phyloP scores from a whole-genome alignment of 2,329 filamentous ascomycete species.

The Bipolaris sorokiniana region DNA sequence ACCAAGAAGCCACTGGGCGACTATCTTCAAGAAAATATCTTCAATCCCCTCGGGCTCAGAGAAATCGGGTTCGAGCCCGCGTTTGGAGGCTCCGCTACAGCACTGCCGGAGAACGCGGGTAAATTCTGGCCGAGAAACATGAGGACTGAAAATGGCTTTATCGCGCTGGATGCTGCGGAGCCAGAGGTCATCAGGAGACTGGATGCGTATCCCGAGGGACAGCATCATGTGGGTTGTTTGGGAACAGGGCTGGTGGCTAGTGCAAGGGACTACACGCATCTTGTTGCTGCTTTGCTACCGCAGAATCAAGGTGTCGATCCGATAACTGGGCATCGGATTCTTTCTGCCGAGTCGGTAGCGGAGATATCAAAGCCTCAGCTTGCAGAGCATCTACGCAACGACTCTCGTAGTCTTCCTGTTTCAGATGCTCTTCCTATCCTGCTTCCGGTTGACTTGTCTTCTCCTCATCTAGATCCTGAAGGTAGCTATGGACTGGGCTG shows the following conservation, averaged over 20 bases:
- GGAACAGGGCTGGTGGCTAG: conserved; percentile 28
- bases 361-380: conserved; percentile 25
- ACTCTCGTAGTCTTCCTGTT: conserved; percentile 31
- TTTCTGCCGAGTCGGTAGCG: conserved; percentile 13
- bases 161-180: conserved; percentile 15
- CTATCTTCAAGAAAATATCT: conserved; percentile 28
- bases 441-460: conserved; percentile 52
- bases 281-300: conserved; percentile 25
- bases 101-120: conserved; percentile 2
- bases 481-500: conserved; percentile 47
- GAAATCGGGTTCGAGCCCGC: conserved; percentile 23
- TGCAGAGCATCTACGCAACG: conserved; percentile 18
- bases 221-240: conserved; percentile 23
- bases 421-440: conserved; percentile 12
- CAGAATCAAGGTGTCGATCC: conserved; percentile 28
- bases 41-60: conserved; percentile 21
- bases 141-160: conserved; percentile 54
- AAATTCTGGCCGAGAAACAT: conserved; percentile 60
- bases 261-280: conserved; percentile 20
- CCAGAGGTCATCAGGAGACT: conserved; percentile 12
- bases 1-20: conserved; percentile 47
- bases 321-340: conserved; percentile 16
- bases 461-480: conserved; percentile 56
- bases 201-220: conserved; percentile 23
- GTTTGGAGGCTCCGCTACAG: conserved; percentile 51